Base-by-base conservation (phyloP, 164 flowering plant genomes). In the Paratinospora sagittata region DNA sequence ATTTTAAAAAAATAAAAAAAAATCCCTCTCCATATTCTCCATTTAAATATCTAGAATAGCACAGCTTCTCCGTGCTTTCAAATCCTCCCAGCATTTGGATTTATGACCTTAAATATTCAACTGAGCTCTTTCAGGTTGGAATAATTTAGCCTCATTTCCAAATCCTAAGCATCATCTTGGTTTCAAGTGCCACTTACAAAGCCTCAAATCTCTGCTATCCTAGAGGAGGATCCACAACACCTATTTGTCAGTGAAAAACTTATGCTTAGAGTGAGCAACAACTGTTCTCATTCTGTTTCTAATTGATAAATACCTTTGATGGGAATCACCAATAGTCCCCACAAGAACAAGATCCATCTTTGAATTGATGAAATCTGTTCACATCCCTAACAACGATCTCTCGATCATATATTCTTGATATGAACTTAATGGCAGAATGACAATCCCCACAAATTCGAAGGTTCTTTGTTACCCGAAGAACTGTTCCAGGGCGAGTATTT, bases 401-500 rank as follows among this genome's bases (percentile, higher is more conserved):
- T 66, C 69, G 30, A 24, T 23, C 69, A 23, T 66, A 66, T 13
- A 66, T 66, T 66, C 55, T 66, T 1, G 69, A 66, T 39, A 66
- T 66, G 41, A n/a, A 66, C 27, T 66, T 66, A 14, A 27, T 66
- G 13, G 69, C 69, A 41, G 69, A 39, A 19, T 66, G 69, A 43
- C 69, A 66, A 30, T 66, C 69, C 14, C 45, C 30, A n/a, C 69
- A 66, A 30, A 66, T 66, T 1, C 69, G 52, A n/a, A 66, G 69
- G 16, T 66, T 66, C 69, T 66, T 66, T 11, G 69, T 66, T 30
- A 66, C 69, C 16, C 69, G 69, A 66, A 66, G 69, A 66, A 66
- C 17, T 33, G 55, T 66, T 66, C 69, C 69, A 0, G 52, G 69
- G 27, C 23, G 11, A 23, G 69, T 66, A 43, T 66, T 66, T 13